Conservation (phyloP, 2,329 filamentous ascomycete genomes). For the Botryotinia calthae region DNA sequence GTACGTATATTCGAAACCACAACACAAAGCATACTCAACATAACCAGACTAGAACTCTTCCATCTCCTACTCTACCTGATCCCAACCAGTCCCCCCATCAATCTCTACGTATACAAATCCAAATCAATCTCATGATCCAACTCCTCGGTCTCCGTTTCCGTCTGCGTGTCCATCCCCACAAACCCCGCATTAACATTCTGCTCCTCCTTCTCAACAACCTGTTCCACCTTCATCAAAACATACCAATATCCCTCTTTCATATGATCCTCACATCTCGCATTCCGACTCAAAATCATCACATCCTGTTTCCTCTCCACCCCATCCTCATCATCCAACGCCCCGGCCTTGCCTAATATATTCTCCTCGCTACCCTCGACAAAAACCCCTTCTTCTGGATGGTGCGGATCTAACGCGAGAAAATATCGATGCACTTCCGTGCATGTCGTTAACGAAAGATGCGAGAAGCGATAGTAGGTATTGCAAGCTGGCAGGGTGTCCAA, state of each 20-base stretch:
- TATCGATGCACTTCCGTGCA: conserved; percentile 12
- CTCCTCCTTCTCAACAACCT: not conserved
- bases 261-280: conserved; percentile 15
- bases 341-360: not conserved
- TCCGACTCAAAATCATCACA: conserved; percentile 20
- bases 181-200: not conserved
- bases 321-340: not conserved
- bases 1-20: not conserved
- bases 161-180: not conserved
- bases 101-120: conserved; percentile 9
- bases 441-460: not conserved
- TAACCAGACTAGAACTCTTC: not conserved
- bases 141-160: not conserved
- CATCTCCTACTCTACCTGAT: not conserved
- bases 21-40: not conserved
- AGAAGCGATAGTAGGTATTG: conserved; percentile 5
- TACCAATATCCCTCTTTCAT: conserved; percentile 17
- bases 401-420: not conserved
- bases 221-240: conserved; percentile 16
- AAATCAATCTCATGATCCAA: conserved; percentile 12
- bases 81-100: not conserved
- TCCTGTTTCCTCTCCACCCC: conserved; percentile 4
- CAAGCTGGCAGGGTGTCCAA: not conserved
- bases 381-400: not conserved
- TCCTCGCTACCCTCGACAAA: conserved; percentile 3